A percentile compares a stretch with the other conserved stretches of the same genome.
phyloP scores from a whole-genome alignment of 768 basidiomycete species.

The Mycena haematopus region DNA sequence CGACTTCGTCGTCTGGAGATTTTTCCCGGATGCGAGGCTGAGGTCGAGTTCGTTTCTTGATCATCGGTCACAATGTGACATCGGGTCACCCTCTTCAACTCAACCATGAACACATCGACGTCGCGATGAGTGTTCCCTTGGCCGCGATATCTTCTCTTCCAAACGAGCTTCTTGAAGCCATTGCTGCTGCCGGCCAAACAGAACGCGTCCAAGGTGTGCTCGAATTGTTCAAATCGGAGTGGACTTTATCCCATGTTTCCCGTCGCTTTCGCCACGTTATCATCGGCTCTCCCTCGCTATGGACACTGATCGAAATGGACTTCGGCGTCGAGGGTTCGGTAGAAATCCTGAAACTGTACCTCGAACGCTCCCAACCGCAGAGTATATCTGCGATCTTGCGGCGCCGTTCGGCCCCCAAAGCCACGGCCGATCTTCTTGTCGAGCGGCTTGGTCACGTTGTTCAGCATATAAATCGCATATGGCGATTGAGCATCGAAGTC shows the following conservation, averaged over 20 bases:
- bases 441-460: background rate
- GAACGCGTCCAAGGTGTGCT: background rate
- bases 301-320: background rate
- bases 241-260: background rate
- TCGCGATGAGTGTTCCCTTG: too few species aligned
- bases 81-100: too few species aligned
- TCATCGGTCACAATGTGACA: constrained; percentile 46
- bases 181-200: background rate
- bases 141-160: background rate
- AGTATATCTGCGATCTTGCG: background rate
- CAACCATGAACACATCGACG: too few species aligned
- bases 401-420: too few species aligned
- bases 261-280: background rate
- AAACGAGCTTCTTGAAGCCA: background rate
- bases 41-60: constrained; percentile 79
- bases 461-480: background rate
- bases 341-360: background rate
- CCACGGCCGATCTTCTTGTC: background rate
- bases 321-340: background rate
- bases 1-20: constrained; percentile 47
- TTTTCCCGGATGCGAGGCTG: constrained; percentile 61
- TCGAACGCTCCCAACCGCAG: background rate
- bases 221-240: background rate
- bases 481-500: background rate
- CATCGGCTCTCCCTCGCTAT: background rate